phyloP scores from a whole-genome alignment of 2,329 filamentous ascomycete genomes.

The Neopestalotiopsis clavispora region DNA sequence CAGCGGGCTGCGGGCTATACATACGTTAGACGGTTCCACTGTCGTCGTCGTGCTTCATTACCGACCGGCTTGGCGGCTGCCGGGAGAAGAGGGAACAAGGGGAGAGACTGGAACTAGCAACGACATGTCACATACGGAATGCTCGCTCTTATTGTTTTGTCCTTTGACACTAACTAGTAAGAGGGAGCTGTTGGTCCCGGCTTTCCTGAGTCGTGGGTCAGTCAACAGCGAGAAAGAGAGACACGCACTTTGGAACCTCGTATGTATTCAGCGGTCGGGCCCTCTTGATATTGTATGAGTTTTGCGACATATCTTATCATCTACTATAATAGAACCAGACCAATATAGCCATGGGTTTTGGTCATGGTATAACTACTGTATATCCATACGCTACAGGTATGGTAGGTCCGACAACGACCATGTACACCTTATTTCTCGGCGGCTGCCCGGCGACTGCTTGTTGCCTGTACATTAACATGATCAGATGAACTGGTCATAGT shows the following conservation, averaged over 20 bases:
- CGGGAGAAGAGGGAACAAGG: background rate
- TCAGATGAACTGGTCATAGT: background rate
- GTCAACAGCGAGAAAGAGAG: no score
- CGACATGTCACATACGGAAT: background rate
- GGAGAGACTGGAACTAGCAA: background rate
- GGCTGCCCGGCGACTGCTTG: background rate
- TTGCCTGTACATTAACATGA: background rate
- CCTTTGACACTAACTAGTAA: background rate
- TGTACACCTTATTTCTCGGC: background rate
- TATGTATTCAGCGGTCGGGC: background rate
- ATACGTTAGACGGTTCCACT: constrained; percentile 11
- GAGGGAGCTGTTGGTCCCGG: no score
- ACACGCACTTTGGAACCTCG: background rate
- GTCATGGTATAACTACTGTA: background rate
- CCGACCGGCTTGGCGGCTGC: background rate
- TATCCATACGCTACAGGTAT: background rate
- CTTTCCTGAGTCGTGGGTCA: no score
- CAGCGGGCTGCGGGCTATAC: constrained; percentile 7
- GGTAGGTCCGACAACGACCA: background rate
- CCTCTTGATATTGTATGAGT: background rate
- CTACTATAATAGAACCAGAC: background rate
- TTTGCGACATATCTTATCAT: background rate
- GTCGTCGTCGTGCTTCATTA: constrained; percentile 8
- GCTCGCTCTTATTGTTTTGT: background rate
- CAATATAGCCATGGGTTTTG: background rate